These are phyloP conservation scores for Peronospora farinosa DNA, from an alignment of 352 stramenopile genomes.

Conservation along the genomic window DNA sequence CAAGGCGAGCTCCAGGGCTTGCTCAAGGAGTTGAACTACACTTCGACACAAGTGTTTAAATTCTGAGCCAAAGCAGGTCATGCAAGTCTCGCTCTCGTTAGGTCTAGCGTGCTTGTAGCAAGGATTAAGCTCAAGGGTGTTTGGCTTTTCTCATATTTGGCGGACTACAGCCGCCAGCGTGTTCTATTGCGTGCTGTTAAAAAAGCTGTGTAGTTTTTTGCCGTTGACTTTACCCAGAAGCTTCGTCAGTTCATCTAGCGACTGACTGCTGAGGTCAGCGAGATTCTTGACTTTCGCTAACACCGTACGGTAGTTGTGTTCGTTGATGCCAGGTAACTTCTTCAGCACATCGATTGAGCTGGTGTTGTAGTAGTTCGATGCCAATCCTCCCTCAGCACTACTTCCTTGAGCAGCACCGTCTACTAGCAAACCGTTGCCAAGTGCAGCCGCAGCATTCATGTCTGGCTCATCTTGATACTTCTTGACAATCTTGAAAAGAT, in stretches of 20 bases:
- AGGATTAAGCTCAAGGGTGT: conserved; percentile 3
- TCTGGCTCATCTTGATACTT: conserved; percentile 81
- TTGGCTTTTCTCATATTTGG: neutral
- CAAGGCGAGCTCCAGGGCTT: conserved; percentile 82
- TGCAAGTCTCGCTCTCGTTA: conserved; percentile 6
- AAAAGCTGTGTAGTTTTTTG: conserved; percentile 78
- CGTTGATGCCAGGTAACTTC: conserved; percentile 93
- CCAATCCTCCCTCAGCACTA: conserved; percentile 25
- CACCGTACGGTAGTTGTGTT: conserved; percentile 88
- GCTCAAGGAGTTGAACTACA: conserved; percentile 81
- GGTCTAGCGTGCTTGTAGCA: conserved; percentile 6
- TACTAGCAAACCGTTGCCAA: conserved; percentile 43
- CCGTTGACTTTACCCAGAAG: conserved; percentile 69
- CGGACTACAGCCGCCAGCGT: neutral
- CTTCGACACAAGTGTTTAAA: conserved; percentile 77
- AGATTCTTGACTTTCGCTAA: conserved; percentile 62
- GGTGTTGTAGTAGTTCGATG: conserved; percentile 80
- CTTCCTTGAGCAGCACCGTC: conserved; percentile 14
- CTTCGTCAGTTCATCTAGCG: conserved; percentile 53
- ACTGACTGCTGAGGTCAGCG: conserved; percentile 62
- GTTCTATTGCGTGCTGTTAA: conserved; percentile 54
- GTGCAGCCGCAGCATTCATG: conserved; percentile 56
- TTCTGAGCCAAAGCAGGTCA: conserved; percentile 36
- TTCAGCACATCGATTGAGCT: conserved; percentile 91
- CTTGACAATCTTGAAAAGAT: conserved; percentile 81